Evolutionary conservation across 148 eudicot species (phyloP).

Genomic region (Polygonum maritimum): DNA sequence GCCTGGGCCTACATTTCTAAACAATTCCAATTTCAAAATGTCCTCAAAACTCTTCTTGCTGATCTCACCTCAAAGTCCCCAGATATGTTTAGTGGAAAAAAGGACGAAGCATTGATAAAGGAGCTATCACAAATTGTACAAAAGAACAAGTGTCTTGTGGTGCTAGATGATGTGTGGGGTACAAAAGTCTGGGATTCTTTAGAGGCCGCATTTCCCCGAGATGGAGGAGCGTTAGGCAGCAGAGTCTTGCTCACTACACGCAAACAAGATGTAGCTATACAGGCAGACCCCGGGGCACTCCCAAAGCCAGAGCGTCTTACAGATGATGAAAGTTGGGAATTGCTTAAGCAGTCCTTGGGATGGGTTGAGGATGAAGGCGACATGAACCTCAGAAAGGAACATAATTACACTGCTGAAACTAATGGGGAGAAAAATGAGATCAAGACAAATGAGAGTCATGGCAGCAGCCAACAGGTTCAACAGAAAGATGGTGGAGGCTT

Average conservation of each 20-base stretch:
- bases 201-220: slow-evolving; percentile 23
- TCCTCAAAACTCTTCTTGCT: slow-evolving; percentile 12
- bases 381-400: not conserved
- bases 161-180: slow-evolving; percentile 35
- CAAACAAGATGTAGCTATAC: slow-evolving; percentile 11
- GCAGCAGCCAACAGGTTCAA: not conserved
- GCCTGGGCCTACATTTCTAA: not conserved
- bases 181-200: slow-evolving; percentile 24
- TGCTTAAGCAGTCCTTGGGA: slow-evolving; percentile 12
- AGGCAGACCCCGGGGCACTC: slow-evolving; percentile 7
- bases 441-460: not conserved
- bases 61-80: slow-evolving; percentile 11
- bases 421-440: not conserved
- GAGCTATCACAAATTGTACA: not conserved
- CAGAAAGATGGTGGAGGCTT: not conserved
- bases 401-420: not conserved
- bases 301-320: slow-evolving; percentile 18
- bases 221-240: slow-evolving; percentile 11
- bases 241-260: slow-evolving; percentile 20
- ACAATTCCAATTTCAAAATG: not conserved
- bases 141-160: slow-evolving; percentile 34
- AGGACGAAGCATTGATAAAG: not conserved
- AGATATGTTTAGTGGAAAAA: slow-evolving; percentile 12
- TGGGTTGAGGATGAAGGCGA: not conserved
- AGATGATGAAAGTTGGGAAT: slow-evolving; percentile 22